Evolutionary conservation across 2,329 filamentous ascomycete species (phyloP).

Genomic region (Aureobasidium sp.): DNA sequence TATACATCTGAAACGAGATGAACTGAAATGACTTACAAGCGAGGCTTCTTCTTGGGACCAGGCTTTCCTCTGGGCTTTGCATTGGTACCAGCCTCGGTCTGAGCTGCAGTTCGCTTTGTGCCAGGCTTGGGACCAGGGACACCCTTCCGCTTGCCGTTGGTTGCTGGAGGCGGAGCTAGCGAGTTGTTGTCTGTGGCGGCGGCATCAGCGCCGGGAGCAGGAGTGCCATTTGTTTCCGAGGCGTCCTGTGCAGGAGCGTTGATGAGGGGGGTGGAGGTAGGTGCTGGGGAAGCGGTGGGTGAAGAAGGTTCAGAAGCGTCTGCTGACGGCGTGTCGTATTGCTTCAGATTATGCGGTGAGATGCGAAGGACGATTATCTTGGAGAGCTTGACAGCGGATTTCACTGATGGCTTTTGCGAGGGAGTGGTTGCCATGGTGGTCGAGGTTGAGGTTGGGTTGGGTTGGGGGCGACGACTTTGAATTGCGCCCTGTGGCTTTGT

Average conservation of each 20-base stretch:
- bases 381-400: slow-evolving; percentile 25
- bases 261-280: slow-evolving; percentile 30
- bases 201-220: slow-evolving; percentile 27
- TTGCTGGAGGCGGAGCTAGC: slow-evolving; percentile 37
- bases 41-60: slow-evolving; percentile 92
- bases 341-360: slow-evolving; percentile 22
- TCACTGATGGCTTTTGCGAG: slow-evolving; percentile 18
- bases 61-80: slow-evolving; percentile 72
- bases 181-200: slow-evolving; percentile 33
- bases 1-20: background rate
- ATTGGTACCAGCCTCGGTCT: slow-evolving; percentile 49
- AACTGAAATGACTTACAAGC: slow-evolving; percentile 62
- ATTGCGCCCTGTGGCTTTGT: slow-evolving; percentile 19
- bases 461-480: slow-evolving; percentile 18
- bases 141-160: slow-evolving; percentile 66
- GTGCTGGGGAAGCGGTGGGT: slow-evolving; percentile 30
- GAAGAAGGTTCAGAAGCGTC: slow-evolving; percentile 31
- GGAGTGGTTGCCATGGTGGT: slow-evolving; percentile 17
- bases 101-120: slow-evolving; percentile 50
- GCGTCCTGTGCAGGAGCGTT: slow-evolving; percentile 34
- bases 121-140: slow-evolving; percentile 61
- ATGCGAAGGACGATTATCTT: slow-evolving; percentile 26
- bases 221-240: slow-evolving; percentile 38
- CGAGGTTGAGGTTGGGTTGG: slow-evolving; percentile 19
- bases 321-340: slow-evolving; percentile 26